A percentile compares a stretch with the other conserved stretches of the same genome.
Conservation (phyloP, 345 rosid species). For the Eucalyptus albens region DNA sequence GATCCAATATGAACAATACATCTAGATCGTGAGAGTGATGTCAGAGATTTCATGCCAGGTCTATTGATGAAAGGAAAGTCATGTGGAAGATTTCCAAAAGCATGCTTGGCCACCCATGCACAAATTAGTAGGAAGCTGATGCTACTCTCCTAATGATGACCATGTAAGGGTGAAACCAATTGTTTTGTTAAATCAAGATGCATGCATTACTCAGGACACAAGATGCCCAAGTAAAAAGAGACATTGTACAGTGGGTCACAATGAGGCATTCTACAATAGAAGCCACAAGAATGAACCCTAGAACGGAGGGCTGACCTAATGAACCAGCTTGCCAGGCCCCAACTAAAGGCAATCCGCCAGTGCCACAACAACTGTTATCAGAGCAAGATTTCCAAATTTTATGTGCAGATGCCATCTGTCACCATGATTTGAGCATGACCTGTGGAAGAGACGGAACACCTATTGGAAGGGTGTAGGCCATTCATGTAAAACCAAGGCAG, state of each 20-base stretch:
- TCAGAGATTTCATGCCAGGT: neutral
- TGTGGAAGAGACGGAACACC: neutral
- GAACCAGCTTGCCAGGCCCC: neutral
- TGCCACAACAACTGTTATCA: neutral
- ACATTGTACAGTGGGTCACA: neutral
- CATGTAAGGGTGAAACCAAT: neutral
- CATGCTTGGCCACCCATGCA: neutral
- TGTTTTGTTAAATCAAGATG: neutral
- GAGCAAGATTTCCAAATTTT: neutral
- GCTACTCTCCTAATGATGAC: neutral
- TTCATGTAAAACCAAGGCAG: neutral
- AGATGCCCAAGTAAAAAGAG: neutral
- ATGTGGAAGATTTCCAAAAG: neutral
- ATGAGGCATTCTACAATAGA: neutral
- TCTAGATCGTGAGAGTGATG: neutral
- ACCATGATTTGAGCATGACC: neutral
- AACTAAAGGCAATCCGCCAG: neutral
- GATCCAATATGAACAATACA: neutral
- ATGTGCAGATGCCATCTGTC: neutral
- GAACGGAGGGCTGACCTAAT: neutral
- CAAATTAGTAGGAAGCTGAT: neutral
- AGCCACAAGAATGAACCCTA: neutral
- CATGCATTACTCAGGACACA: neutral
- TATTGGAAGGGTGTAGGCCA: neutral
- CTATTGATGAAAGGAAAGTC: neutral